These are phyloP conservation scores for Sporodiniella umbellata DNA, from an alignment of 371 early-diverging fungal species.

Conservation along the genomic window DNA sequence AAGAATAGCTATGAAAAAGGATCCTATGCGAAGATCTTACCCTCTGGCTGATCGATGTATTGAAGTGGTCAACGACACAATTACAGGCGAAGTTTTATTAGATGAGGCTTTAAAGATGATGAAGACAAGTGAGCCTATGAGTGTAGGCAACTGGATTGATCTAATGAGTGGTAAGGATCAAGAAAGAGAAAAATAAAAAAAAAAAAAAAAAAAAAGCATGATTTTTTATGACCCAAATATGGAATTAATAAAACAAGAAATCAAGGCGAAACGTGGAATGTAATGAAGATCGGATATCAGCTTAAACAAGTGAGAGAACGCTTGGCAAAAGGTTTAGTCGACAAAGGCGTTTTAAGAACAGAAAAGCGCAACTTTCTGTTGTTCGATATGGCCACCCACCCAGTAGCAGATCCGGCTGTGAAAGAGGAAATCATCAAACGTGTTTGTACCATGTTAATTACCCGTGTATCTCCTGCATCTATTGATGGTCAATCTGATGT, in stretches of 20 bases:
- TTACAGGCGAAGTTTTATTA: conserved; percentile 93
- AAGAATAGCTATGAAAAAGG: conserved; percentile 85
- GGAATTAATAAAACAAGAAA: not conserved
- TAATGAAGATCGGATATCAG: conserved; percentile 94
- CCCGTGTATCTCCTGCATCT: conserved; percentile 40
- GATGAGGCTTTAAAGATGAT: conserved; percentile 93
- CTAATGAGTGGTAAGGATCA: conserved; percentile 82
- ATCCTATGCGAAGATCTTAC: conserved; percentile 78
- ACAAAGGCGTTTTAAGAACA: conserved; percentile 95
- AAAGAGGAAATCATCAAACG: conserved; percentile 85
- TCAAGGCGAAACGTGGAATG: conserved; percentile 96
- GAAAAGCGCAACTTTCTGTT: conserved; percentile 92
- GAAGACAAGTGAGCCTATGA: conserved; percentile 69
- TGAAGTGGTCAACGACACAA: conserved; percentile 76
- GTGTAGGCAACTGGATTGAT: conserved; percentile 93
- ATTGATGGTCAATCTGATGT: conserved; percentile 43
- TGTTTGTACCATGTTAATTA: conserved; percentile 71
- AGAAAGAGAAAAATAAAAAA: too few species aligned
- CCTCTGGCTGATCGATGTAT: conserved; percentile 76
- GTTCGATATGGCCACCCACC: conserved; percentile 96
- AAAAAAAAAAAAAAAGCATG: too few species aligned
- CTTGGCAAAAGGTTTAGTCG: conserved; percentile 94
- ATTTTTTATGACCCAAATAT: not conserved
- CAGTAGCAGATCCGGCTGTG: conserved; percentile 79
- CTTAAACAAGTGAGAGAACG: conserved; percentile 96